These are phyloP conservation scores for Lyophyllum atratum DNA, from an alignment of 768 basidiomycete genomes.

Conservation along the genomic window DNA sequence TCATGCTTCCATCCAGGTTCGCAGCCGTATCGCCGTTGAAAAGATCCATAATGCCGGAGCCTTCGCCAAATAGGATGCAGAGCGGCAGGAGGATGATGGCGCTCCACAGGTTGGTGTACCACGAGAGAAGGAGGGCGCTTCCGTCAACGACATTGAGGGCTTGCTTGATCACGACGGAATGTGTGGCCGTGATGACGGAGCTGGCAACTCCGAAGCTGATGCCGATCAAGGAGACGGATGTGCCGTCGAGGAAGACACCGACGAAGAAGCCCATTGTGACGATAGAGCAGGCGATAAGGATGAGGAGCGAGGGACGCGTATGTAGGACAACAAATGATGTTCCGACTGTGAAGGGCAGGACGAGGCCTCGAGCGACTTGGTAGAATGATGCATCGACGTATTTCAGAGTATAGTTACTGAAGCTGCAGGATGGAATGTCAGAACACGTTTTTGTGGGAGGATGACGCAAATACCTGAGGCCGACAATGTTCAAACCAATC, in stretches of 20 bases:
- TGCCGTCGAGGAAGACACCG: slow-evolving; percentile 80
- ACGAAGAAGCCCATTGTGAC: slow-evolving; percentile 94
- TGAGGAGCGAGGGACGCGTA: slow-evolving; percentile 72
- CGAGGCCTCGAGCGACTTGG: slow-evolving; percentile 91
- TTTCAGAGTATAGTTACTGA: slow-evolving; percentile 90
- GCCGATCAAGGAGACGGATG: slow-evolving; percentile 59
- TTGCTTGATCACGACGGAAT: slow-evolving; percentile 94
- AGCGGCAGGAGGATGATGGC: slow-evolving; percentile 73
- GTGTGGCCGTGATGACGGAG: slow-evolving; percentile 84
- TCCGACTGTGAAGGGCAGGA: slow-evolving; percentile 90
- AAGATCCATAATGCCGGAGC: slow-evolving; percentile 60
- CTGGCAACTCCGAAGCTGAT: slow-evolving; percentile 81
- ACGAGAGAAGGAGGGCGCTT: slow-evolving; percentile 82
- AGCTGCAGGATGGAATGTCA: slow-evolving; percentile 42
- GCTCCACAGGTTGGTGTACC: slow-evolving; percentile 89
- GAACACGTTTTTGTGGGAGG: background rate
- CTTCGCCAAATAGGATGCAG: slow-evolving; percentile 76
- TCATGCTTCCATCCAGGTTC: slow-evolving; percentile 39
- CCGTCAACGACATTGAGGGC: slow-evolving; percentile 78
- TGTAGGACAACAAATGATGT: slow-evolving; percentile 83
- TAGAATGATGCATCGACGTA: slow-evolving; percentile 95
- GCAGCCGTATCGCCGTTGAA: slow-evolving; percentile 48
- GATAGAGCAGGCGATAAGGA: slow-evolving; percentile 72
- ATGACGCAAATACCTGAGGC: slow-evolving; percentile 61
- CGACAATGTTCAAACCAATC: slow-evolving; percentile 76